phyloP scores from a whole-genome alignment of 805 yeast species.

The Starmerella bacillaris region DNA sequence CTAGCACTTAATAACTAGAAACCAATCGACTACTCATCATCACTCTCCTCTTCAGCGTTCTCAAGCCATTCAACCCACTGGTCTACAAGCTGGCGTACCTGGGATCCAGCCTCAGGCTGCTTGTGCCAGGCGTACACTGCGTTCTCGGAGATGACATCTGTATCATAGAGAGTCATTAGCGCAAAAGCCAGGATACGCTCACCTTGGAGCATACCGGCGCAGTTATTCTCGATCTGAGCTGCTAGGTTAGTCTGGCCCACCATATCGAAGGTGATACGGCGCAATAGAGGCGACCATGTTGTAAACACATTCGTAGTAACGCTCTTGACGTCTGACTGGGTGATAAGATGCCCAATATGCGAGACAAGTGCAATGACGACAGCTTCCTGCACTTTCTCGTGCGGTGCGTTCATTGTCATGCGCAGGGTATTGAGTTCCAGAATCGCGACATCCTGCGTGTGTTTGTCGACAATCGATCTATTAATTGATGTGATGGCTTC shows the following conservation, averaged over 20 bases:
- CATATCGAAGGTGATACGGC: constrained; percentile 66
- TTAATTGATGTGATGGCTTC: constrained; percentile 92
- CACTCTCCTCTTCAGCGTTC: constrained; percentile 56
- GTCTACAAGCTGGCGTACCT: constrained; percentile 38
- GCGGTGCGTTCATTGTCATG: constrained; percentile 93
- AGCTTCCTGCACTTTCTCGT: constrained; percentile 78
- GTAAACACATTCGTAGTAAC: constrained; percentile 61
- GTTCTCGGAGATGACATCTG: constrained; percentile 70
- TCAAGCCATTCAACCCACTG: constrained; percentile 78
- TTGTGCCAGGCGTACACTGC: constrained; percentile 72
- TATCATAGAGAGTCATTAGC: constrained; percentile 52
- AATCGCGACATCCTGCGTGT: constrained; percentile 81
- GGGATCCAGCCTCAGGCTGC: constrained; percentile 27
- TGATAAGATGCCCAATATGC: constrained; percentile 52
- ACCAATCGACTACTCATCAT: too few species aligned
- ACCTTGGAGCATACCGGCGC: constrained; percentile 26
- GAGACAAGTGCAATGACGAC: constrained; percentile 54
- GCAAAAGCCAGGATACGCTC: constrained; percentile 32
- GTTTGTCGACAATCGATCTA: constrained; percentile 81
- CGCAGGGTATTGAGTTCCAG: constrained; percentile 83
- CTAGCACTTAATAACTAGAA: too few species aligned
- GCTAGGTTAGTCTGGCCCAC: constrained; percentile 65
- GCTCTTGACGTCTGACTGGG: constrained; percentile 59
- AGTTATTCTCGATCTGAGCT: constrained; percentile 29
- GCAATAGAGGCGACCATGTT: constrained; percentile 67